Conservation (phyloP, 768 basidiomycete species). For the Podaxis sp. region DNA sequence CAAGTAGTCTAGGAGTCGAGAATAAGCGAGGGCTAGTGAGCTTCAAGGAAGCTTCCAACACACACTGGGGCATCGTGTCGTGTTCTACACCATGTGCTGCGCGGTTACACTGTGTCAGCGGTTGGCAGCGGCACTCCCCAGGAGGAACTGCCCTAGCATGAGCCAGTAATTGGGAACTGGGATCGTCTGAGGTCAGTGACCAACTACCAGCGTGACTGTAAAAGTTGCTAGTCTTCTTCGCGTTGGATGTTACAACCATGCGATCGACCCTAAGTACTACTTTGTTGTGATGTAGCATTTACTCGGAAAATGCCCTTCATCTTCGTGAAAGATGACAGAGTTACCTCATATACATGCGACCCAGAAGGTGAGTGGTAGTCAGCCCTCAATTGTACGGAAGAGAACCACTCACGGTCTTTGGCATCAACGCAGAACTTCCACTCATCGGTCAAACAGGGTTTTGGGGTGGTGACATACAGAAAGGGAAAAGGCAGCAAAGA, state of each 20-base stretch:
- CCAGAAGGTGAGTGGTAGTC: background rate
- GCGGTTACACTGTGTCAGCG: background rate
- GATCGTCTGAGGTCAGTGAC: background rate
- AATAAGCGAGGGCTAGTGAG: too few relatives aligned
- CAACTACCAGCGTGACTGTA: background rate
- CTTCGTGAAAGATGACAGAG: background rate
- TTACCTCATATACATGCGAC: background rate
- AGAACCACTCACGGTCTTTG: background rate
- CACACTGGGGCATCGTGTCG: too few relatives aligned
- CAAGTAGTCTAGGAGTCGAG: background rate
- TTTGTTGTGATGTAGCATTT: background rate
- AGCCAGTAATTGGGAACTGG: background rate
- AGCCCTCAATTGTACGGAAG: background rate
- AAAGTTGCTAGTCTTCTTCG: background rate
- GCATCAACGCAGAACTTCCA: background rate
- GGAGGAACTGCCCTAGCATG: background rate
- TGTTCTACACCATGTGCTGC: too few relatives aligned
- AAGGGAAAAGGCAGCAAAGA: background rate
- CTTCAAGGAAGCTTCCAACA: too few relatives aligned
- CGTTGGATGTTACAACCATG: background rate
- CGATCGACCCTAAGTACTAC: background rate
- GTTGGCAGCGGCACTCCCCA: background rate
- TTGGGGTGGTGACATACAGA: constrained; percentile 6
- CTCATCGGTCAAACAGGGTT: constrained; percentile 2
- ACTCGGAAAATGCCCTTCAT: background rate